phyloP scores from a whole-genome alignment of 208 protist species.

The Herpetomonas tarakana region DNA sequence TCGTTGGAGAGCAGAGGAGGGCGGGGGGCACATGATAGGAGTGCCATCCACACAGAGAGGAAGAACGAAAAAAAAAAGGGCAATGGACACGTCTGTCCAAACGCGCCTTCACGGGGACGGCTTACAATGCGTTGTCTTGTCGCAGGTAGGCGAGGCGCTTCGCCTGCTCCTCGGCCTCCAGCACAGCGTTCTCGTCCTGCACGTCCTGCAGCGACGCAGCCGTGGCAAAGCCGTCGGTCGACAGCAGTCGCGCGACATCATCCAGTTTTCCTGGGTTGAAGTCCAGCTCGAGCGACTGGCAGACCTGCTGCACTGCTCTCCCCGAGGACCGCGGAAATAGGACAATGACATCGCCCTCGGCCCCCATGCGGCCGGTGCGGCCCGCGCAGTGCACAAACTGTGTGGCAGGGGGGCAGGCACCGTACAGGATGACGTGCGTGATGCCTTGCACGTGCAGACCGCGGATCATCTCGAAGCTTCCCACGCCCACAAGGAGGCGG shows the following conservation, averaged over 20 bases:
- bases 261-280: conserved; percentile 58
- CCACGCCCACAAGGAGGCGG: conserved; percentile 62
- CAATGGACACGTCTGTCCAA: no score
- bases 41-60: not conserved
- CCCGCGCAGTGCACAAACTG: conserved; percentile 87
- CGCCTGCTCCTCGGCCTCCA: not conserved
- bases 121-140: no score
- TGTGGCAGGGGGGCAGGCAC: conserved; percentile 45
- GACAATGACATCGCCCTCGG: conserved; percentile 73
- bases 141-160: not conserved
- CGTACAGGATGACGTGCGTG: conserved; percentile 85
- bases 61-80: not conserved
- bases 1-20: no score
- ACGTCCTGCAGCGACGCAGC: conserved; percentile 9
- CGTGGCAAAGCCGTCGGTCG: not conserved
- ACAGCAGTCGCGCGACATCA: conserved; percentile 54
- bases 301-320: conserved; percentile 72
- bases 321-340: conserved; percentile 71
- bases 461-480: conserved; percentile 54
- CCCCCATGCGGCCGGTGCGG: conserved; percentile 82
- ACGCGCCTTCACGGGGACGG: no score
- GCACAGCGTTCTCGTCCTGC: conserved; percentile 7
- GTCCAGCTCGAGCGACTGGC: conserved; percentile 63
- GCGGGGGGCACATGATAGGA: no score
- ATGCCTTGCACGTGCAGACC: conserved; percentile 81